These are phyloP conservation scores for Kazachstania kunashirensis DNA, from an alignment of 805 yeast genomes.

Conservation along the genomic window DNA sequence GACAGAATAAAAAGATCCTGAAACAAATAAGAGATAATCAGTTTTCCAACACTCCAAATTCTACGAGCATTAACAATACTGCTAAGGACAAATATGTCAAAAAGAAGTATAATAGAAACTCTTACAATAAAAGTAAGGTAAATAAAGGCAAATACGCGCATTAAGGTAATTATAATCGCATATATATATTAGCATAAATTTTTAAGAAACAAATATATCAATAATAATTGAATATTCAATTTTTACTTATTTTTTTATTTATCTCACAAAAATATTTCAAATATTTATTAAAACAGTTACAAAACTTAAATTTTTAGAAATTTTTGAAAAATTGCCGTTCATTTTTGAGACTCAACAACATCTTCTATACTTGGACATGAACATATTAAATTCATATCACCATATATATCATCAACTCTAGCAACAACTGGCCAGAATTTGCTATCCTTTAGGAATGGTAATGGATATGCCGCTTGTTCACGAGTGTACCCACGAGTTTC, in stretches of 20 bases:
- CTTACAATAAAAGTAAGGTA: background rate
- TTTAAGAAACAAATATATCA: too few species aligned
- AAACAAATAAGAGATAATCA: slow-evolving; percentile 7
- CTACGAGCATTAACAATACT: slow-evolving; percentile 3
- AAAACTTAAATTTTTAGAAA: too few species aligned
- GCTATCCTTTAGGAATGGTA: slow-evolving; percentile 56
- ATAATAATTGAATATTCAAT: too few species aligned
- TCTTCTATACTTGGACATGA: slow-evolving; percentile 87
- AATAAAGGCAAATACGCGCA: background rate
- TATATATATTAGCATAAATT: background rate
- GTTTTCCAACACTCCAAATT: slow-evolving; percentile 1
- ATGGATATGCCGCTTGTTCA: slow-evolving; percentile 88
- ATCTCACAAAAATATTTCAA: too few species aligned
- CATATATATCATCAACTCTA: slow-evolving; percentile 88
- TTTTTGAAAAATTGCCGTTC: too few species aligned
- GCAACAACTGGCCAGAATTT: slow-evolving; percentile 96
- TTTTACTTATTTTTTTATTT: too few species aligned
- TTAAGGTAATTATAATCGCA: background rate
- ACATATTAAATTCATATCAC: slow-evolving; percentile 86
- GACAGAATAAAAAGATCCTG: slow-evolving; percentile 15
- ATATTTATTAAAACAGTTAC: too few species aligned
- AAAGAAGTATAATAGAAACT: slow-evolving; percentile 5
- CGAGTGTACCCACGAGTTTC: slow-evolving; percentile 75
- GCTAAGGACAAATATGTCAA: slow-evolving; percentile 5
- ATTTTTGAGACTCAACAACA: slow-evolving; percentile 16